Evolutionary conservation across 768 basidiomycete genomes (phyloP), one percentile per base, ranked within the genome.

Genomic region (Candolleomyces aberdarensis): DNA sequence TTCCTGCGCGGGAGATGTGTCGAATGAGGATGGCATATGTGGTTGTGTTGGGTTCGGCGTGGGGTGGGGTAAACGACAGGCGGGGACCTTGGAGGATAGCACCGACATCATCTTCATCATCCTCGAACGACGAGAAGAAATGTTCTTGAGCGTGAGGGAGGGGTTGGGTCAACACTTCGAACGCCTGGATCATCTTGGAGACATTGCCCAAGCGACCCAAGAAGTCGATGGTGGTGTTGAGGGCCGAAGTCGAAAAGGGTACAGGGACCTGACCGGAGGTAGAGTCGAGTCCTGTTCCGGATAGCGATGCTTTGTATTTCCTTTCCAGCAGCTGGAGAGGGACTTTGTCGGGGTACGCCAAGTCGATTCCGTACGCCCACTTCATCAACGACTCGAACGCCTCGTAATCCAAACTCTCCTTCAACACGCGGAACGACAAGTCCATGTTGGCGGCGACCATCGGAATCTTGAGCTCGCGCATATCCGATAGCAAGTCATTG

Each of bases 141-240:
- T 78, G 76, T 68, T 79, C 74, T 52, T 72, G 76, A 47, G 80
- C 77, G 61, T 75, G 72, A 11, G 88, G 85, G 31, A 92, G 77
- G 15, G 89, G 89, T 52, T 85, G 80, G 0, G 91, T 91, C 60
- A 92, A 83, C 31, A 89, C 85, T 65, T 93, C 92, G 67, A 92
- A 94, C 1, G 87, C 80, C 66, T 85, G 84, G 5, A 93, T 81
- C 69, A 94, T 80, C 65, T 83, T 85, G 4, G 88, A 85, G 43
- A 89, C 71, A 57, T 86, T 74, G 13, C 84, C 81, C 17, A 79
- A 66, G 9, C 80, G 80, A 14, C 90, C 91, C 9, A 92, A 80
- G 66, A 86, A 79, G 60, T 91, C 88, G 63, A 94, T 74, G 50
- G 84, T 84, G 17, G 86, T 88, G 72, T 92, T 91, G 44, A 94